Evolutionary conservation across 2,329 filamentous ascomycete genomes (phyloP), one percentile per base, ranked within the genome.

Genomic region (Scytalidium lignicola): DNA sequence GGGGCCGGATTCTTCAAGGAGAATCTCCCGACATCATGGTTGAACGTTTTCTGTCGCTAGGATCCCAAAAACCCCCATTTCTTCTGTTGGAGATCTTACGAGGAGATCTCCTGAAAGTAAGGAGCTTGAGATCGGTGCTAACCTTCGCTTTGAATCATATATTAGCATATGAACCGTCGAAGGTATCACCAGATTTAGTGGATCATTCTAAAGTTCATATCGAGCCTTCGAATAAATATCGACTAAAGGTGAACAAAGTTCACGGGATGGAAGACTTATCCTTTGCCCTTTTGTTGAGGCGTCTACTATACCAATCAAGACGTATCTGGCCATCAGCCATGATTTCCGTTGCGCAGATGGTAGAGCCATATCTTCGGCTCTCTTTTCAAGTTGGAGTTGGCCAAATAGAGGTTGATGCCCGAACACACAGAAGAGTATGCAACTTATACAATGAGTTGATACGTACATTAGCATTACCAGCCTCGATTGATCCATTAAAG

Each of bases 371-470:
- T 51, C 44, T 60, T 3, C 22, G 50, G 7, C 21, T 17, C 28
- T 42, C 39, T n/a, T 32, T 19, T 32, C 15, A 51, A 32, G 7
- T 44, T 44, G n/a, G 15, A n/a, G 21, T 17, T 39, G 47, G 46
- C 28, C 20, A 15, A 12, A 42, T 23, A 15, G 43, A 37, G 8
- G 21, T 60, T 4, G 46, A 52, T 41, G 7, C 23, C 21, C 18
- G 15, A 12, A 45, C 40, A 17, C 56, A 59, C 39, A 21, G 37
- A 7, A 49, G 48, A 43, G 43, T 60, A 12, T 65, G 69, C 46
- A 41, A 52, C 4, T 40, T 76, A 3, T 70, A 72, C 57, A 78
- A 78, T 55, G 47, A 56, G 20, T 62, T 69, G 2, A 58, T 79
- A 5, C 51, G 50, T 19, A 55, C 62, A 5, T 65, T 78, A 18